Base-by-base conservation (phyloP, 1,284 basidiomycete genomes). In the Thecaphora thlaspeos region DNA sequence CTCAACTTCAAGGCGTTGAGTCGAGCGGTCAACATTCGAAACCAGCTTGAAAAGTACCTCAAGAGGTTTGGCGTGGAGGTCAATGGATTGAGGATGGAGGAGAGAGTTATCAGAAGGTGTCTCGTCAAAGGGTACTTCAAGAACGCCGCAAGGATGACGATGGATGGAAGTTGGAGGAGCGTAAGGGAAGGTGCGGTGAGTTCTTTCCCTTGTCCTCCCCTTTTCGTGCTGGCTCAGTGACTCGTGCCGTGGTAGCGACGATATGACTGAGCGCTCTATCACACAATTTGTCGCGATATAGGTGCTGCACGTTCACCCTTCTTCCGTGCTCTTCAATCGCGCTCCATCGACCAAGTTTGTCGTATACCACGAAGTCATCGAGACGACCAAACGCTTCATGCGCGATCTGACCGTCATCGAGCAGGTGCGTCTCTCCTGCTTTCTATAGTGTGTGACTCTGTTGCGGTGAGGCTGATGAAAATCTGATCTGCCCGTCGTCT, bases 361-460 rank as follows among this genome's bases (percentile, higher is more conserved):
- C 7, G 82, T 98, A 21, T 98, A 88, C 74, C 91, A 95, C 75
- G 93, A 98, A 77, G 88, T 97, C 79, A 86, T 94, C 68, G 91
- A 96, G 78, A 96, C 94, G 1, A 92, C 90, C 63, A 96, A 94
- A 79, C 87, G 77, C 23, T 83, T 82, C 64, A 83, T 84, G 78
- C 70, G 82, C 41, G 83, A 84, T 61, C 50, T 84, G 18, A 83
- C 82, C 1, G 80, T 82, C 21, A 43, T 59, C 19, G 47, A 55
- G 17, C 32, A 34, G 32, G 32, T 34, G 12, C 9, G 32, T 17
- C 28, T 14, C 28, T 14, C 7, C 28, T 14, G 8, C 28, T 14
- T 14, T 30, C 28, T 30, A 8, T 30, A n/a, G n/a, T n/a, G n/a
- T n/a, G n/a, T n/a, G n/a, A n/a, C n/a, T n/a, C n/a, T n/a, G n/a